Evolutionary conservation across 495 filamentous ascomycete genomes (phyloP).

Genomic region (Neurospora tetrasperma): DNA sequence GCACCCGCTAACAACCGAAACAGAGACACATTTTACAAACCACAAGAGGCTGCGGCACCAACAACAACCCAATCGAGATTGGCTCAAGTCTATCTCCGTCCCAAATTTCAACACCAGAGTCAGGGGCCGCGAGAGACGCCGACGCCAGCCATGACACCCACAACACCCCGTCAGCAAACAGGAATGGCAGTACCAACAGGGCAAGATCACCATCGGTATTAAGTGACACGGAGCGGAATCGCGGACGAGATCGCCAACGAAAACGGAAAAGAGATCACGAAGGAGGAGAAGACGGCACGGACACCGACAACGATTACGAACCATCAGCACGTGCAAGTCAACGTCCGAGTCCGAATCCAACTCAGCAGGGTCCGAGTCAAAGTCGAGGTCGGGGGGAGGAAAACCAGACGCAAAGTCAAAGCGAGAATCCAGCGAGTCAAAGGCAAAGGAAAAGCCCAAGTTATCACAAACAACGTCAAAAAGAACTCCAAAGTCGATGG

Average conservation of each 20-base stretch:
- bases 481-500: neutral
- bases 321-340: neutral
- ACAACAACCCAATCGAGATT: neutral
- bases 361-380: neutral
- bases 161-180: neutral
- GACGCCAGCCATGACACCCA: neutral
- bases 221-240: neutral
- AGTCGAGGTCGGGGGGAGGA: neutral
- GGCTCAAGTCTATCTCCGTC: neutral
- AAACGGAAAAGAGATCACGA: neutral
- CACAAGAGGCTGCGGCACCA: neutral
- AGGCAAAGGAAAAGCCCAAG: neutral
- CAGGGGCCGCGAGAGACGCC: too few relatives aligned
- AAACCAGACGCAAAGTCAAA: neutral
- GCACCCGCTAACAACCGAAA: neutral
- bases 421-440: neutral
- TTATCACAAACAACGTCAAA: neutral
- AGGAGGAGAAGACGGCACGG: neutral
- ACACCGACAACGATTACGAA: neutral
- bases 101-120: neutral
- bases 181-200: neutral
- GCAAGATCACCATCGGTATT: neutral
- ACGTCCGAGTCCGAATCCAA: neutral
- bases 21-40: neutral
- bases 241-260: neutral